Percentiles rank a stretch among this genome's conserved stretches.
phyloP scores from a whole-genome alignment of 2,329 filamentous ascomycete species.

The Trichoderma gracile region DNA sequence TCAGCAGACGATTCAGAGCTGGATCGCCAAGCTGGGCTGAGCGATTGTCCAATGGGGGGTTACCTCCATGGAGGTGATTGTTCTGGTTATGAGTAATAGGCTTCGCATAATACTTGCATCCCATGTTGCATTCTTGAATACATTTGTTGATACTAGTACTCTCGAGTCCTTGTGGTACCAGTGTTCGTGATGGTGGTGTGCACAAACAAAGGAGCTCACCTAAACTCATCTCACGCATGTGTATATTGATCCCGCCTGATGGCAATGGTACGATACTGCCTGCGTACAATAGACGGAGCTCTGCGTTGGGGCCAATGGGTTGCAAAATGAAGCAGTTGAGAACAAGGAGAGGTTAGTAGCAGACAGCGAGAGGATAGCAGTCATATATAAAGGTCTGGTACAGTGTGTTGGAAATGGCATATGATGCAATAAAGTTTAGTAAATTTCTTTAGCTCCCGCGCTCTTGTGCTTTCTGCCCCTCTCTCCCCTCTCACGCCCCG shows the following conservation, averaged over 20 bases:
- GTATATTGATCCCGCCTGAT: too few relatives aligned
- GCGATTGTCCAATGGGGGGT: background rate
- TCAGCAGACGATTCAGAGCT: conserved; percentile 31
- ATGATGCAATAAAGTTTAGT: conserved; percentile 21
- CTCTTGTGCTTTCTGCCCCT: background rate
- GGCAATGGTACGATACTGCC: too few relatives aligned
- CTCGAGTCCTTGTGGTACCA: too few relatives aligned
- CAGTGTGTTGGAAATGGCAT: conserved; percentile 8
- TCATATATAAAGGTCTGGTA: conserved; percentile 4
- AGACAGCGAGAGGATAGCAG: background rate
- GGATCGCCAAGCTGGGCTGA: conserved; percentile 27
- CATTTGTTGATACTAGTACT: too few relatives aligned
- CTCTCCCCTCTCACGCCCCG: conserved; percentile 4
- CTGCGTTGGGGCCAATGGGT: too few relatives aligned
- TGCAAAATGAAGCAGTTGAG: too few relatives aligned
- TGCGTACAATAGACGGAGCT: too few relatives aligned
- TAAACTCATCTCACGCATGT: too few relatives aligned
- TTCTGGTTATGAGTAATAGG: background rate
- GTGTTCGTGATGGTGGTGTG: too few relatives aligned
- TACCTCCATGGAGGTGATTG: background rate
- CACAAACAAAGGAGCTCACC: too few relatives aligned
- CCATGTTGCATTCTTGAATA: too few relatives aligned
- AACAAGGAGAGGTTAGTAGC: background rate
- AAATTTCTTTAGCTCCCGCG: conserved; percentile 14
- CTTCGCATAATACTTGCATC: too few relatives aligned